Percentiles rank a stretch among this genome's conserved stretches.
These are phyloP conservation scores for Hura crepitans DNA, from an alignment of 441 rosid species.

Conservation along the genomic window DNA sequence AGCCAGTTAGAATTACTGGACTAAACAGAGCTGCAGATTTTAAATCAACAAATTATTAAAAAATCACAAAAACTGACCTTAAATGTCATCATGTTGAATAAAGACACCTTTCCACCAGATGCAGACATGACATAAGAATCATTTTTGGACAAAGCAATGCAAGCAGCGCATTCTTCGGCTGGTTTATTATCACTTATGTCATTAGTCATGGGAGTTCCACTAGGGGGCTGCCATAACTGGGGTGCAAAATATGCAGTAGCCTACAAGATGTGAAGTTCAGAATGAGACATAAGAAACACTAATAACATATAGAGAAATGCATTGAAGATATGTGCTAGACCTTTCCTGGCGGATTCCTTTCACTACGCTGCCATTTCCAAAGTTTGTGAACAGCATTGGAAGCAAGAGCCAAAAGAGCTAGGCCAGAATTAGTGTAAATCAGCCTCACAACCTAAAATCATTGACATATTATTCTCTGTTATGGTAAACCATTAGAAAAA, in stretches of 20 bases:
- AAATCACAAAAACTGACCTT: slow-evolving; percentile 38
- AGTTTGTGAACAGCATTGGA: slow-evolving; percentile 59
- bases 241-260: slow-evolving; percentile 53
- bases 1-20: background rate
- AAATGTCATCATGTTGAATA: slow-evolving; percentile 78
- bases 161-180: slow-evolving; percentile 52
- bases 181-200: slow-evolving; percentile 45
- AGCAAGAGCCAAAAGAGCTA: slow-evolving; percentile 54
- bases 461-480: slow-evolving; percentile 3
- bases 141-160: slow-evolving; percentile 68
- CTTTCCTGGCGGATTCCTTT: slow-evolving; percentile 56
- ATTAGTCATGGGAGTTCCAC: slow-evolving; percentile 57
- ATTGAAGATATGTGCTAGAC: slow-evolving; percentile 24
- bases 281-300: slow-evolving; percentile 10
- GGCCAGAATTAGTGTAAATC: slow-evolving; percentile 64
- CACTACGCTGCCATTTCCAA: slow-evolving; percentile 69
- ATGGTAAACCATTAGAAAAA: no score
- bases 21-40: background rate
- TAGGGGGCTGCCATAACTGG: slow-evolving; percentile 61
- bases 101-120: slow-evolving; percentile 68
- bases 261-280: slow-evolving; percentile 27
- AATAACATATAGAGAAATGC: background rate
- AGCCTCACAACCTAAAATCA: slow-evolving; percentile 48
- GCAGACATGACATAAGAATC: slow-evolving; percentile 82
- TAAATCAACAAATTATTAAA: background rate